Evolutionary conservation across 2,329 filamentous ascomycete species (phyloP).

Genomic region (Botrytis cinerea): DNA sequence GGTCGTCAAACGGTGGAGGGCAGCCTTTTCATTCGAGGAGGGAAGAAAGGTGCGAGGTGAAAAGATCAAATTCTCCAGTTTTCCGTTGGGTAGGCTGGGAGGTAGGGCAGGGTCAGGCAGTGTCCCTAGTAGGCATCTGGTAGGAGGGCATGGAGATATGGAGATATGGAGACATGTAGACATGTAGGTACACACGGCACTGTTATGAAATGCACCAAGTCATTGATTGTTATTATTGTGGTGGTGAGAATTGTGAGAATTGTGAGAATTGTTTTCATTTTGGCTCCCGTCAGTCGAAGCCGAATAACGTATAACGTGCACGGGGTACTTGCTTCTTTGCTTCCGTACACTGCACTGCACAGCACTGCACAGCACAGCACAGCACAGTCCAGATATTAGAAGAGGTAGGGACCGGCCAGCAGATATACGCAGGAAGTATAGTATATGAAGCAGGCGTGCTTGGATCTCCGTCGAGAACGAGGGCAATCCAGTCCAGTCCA

Average conservation of each 20-base stretch:
- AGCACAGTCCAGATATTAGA: neutral
- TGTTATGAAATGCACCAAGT: slow-evolving; percentile 12
- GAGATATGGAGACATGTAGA: neutral
- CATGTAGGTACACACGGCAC: neutral
- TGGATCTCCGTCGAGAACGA: neutral
- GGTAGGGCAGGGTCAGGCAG: neutral
- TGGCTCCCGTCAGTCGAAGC: neutral
- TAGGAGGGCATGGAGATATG: neutral
- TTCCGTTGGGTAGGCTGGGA: neutral
- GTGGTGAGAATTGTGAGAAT: too few relatives aligned
- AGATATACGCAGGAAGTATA: neutral
- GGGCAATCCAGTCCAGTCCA: neutral
- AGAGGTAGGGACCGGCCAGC: neutral
- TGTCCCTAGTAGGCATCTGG: neutral
- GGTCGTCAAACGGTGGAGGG: neutral
- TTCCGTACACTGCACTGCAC: neutral
- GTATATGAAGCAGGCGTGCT: neutral
- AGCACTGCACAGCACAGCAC: neutral
- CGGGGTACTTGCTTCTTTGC: neutral
- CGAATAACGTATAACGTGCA: neutral
- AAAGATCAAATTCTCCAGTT: neutral
- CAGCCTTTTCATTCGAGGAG: neutral
- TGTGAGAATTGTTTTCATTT: neutral
- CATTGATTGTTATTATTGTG: neutral
- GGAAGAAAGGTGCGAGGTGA: neutral